These are phyloP conservation scores for Backusella westeae DNA, from an alignment of 192 early-diverging fungal species.

Conservation along the genomic window DNA sequence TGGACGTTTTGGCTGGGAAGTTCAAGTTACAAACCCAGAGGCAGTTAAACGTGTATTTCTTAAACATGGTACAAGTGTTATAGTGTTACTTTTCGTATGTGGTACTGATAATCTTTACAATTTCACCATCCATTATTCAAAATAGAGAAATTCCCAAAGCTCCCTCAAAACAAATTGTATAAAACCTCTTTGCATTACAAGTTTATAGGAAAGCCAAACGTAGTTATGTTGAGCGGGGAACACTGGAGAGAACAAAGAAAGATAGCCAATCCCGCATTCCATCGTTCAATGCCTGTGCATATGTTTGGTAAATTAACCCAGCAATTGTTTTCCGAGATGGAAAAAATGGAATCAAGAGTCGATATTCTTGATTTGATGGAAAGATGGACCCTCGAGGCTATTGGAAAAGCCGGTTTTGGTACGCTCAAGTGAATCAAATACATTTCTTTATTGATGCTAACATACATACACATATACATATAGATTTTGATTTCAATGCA, in stretches of 20 bases:
- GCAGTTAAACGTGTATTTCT: background rate
- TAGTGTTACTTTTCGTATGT: background rate
- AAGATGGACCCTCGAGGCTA: background rate
- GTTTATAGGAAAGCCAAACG: background rate
- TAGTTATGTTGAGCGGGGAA: background rate
- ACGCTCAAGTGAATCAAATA: background rate
- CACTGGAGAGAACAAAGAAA: background rate
- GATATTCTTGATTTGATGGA: background rate
- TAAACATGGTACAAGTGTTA: background rate
- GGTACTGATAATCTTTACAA: background rate
- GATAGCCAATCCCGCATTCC: conserved; percentile 30
- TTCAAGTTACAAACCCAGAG: background rate
- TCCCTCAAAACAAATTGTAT: background rate
- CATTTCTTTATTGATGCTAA: background rate
- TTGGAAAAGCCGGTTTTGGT: background rate
- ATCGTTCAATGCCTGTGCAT: conserved; percentile 26
- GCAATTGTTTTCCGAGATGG: conserved; percentile 18
- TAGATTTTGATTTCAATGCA: background rate
- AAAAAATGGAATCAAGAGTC: background rate
- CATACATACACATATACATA: background rate
- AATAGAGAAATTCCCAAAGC: background rate
- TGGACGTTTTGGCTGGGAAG: background rate
- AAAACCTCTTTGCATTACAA: background rate
- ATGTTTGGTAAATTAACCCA: conserved; percentile 24
- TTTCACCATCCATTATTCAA: background rate